Evolutionary conservation across 2,329 filamentous ascomycete species (phyloP).

Genomic region (Rugonectria rugulosa): DNA sequence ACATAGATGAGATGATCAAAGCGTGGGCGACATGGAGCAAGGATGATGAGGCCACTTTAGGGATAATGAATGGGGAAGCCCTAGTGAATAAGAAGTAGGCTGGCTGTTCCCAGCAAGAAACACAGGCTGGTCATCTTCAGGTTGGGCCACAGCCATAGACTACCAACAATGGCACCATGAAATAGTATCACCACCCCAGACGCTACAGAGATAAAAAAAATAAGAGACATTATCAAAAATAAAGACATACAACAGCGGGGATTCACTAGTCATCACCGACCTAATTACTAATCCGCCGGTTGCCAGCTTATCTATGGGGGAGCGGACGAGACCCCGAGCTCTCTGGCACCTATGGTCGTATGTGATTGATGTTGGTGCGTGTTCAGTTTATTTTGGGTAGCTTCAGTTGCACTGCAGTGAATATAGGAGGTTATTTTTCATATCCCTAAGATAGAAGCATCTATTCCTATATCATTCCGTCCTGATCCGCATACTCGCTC

Average conservation of each 20-base stretch:
- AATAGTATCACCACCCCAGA: too few species aligned
- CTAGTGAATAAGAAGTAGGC: constrained; percentile 34
- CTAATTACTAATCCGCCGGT: constrained; percentile 10
- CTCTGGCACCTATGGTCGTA: constrained; percentile 15
- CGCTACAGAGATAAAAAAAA: background rate
- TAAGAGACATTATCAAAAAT: background rate
- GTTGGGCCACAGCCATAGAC: too few species aligned
- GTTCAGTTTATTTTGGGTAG: background rate
- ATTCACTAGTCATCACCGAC: constrained; percentile 17
- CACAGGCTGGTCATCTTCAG: too few species aligned
- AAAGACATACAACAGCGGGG: constrained; percentile 9
- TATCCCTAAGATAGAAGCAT: too few species aligned
- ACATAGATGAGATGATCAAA: constrained; percentile 38
- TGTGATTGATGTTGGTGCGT: background rate
- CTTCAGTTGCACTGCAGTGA: too few species aligned
- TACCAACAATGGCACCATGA: too few species aligned
- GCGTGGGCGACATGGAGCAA: constrained; percentile 40
- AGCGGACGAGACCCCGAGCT: constrained; percentile 16
- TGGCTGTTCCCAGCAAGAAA: background rate
- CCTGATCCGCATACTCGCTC: constrained; percentile 11
- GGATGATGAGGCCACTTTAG: constrained; percentile 39
- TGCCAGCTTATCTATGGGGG: constrained; percentile 17
- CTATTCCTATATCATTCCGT: too few species aligned
- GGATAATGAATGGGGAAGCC: constrained; percentile 41
- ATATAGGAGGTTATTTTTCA: too few species aligned